Evolutionary conservation across 164 flowering plant genomes (phyloP), one percentile per base, ranked within the genome.

Genomic region (Cinnamomum chago): DNA sequence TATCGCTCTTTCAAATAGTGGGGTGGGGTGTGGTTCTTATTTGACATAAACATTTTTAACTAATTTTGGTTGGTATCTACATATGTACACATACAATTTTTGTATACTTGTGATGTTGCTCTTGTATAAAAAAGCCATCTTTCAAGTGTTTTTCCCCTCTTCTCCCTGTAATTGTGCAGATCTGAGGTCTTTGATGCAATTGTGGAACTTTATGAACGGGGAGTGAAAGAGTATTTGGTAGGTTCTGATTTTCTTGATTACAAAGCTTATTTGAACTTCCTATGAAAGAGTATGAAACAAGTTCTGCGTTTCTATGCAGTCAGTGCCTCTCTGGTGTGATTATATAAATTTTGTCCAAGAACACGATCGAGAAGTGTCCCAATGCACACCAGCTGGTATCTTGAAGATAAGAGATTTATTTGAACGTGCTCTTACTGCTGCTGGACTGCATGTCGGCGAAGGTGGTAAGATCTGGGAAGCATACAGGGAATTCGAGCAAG

Each of bases 351-450:
- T 88, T 82, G 83, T 93, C 47, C 86, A 82, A 87, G 91, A 90
- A 66, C 62, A 84, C 72, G 93, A 94, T 78, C 90, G 87, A 65
- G 79, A 82, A 58, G 88, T 92, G 12, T 70, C 77, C 28, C 82
- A 83, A 55, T 80, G 78, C 78, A 83, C 90, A 73, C 75, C 83
- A 69, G 82, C 73, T 72, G 99, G 98, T 50, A 80, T 90, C 76
- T 79, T 77, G 50, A 96, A 88, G 81, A 86, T 86, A 62, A 91
- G 97, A 76, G 79, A 88, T 75, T 74, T 96, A 28, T 94, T 90
- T 87, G 98, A 96, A 79, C 93, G 96, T 77, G 94, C 99, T 69
- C 81, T 92, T 77, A 88, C 89, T 80, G 97, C 98, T 62, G 85
- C 85, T 83, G 99, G 98, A 55, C 81, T 94, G 78, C 97, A 96